These are phyloP conservation scores for Nakazawaea pomicola DNA, from an alignment of 805 yeast genomes.

Conservation along the genomic window DNA sequence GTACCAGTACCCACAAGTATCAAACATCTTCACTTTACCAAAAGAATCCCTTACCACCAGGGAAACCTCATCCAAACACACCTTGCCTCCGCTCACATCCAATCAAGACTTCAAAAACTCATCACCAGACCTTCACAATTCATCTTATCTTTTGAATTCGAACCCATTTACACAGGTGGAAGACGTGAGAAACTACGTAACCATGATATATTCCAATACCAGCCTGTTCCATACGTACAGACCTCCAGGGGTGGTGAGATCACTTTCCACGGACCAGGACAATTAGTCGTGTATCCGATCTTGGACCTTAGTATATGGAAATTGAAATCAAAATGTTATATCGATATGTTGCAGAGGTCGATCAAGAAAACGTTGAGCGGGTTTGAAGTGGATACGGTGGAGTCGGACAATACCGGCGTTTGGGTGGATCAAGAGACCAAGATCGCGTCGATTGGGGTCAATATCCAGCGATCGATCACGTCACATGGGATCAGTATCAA, in stretches of 20 bases:
- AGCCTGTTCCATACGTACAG: constrained; percentile 56
- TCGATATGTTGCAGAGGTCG: constrained; percentile 39
- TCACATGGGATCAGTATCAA: constrained; percentile 89
- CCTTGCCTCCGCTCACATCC: neutral
- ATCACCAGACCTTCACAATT: constrained; percentile 2
- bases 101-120: neutral
- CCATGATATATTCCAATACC: constrained; percentile 6
- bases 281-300: constrained; percentile 78
- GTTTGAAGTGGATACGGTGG: constrained; percentile 37
- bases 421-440: constrained; percentile 63
- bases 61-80: constrained; percentile 6
- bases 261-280: constrained; percentile 97
- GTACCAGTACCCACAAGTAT: neutral
- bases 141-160: constrained; percentile 76
- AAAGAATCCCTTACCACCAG: constrained; percentile 1
- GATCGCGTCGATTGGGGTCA: constrained; percentile 87
- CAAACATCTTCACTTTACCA: constrained; percentile 8
- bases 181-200: constrained; percentile 52
- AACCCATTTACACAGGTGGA: constrained; percentile 89
- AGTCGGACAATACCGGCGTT: constrained; percentile 79
- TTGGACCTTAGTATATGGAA: constrained; percentile 62
- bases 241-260: constrained; percentile 92
- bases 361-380: constrained; percentile 19
- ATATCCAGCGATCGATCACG: constrained; percentile 77
- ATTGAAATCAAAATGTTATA: constrained; percentile 47